A percentile compares a stretch with the other conserved stretches of the same genome.
phyloP scores from a whole-genome alignment of 2,329 filamentous ascomycete species.

The Fusarium metavorans region DNA sequence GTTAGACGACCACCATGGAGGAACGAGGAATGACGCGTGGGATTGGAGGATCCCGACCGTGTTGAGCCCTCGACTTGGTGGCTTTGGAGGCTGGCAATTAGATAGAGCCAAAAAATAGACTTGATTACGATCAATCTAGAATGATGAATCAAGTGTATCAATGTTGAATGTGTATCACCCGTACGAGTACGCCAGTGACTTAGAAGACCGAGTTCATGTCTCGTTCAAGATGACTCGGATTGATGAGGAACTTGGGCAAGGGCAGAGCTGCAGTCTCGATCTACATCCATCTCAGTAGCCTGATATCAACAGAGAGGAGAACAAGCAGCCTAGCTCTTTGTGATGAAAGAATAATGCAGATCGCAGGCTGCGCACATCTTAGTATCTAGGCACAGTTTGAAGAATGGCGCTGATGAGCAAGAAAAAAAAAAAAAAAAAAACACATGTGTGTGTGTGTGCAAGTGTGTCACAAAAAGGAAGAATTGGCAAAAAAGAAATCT shows the following conservation, averaged over 20 bases:
- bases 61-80: constrained; percentile 42
- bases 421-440: constrained; percentile 4
- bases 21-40: constrained; percentile 43
- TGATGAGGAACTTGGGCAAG: background rate
- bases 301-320: background rate
- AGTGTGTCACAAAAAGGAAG: background rate
- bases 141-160: background rate
- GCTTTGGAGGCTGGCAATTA: constrained; percentile 47
- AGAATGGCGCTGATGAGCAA: background rate
- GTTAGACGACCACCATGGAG: constrained; percentile 47
- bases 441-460: background rate
- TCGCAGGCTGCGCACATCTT: background rate
- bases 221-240: background rate
- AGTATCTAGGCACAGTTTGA: background rate
- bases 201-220: background rate
- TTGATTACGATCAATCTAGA: constrained; percentile 44
- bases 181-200: background rate
- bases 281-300: background rate
- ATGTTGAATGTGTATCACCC: background rate
- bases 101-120: constrained; percentile 51
- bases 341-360: background rate
- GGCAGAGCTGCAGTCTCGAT: background rate
- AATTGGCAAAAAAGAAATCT: constrained; percentile 8
- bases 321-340: background rate
- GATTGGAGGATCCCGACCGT: constrained; percentile 51